A percentile compares a stretch with the other conserved stretches of the same genome.
Evolutionary conservation across 257 asterid species (phyloP).

Genomic region (Solanum bulbocastanum): DNA sequence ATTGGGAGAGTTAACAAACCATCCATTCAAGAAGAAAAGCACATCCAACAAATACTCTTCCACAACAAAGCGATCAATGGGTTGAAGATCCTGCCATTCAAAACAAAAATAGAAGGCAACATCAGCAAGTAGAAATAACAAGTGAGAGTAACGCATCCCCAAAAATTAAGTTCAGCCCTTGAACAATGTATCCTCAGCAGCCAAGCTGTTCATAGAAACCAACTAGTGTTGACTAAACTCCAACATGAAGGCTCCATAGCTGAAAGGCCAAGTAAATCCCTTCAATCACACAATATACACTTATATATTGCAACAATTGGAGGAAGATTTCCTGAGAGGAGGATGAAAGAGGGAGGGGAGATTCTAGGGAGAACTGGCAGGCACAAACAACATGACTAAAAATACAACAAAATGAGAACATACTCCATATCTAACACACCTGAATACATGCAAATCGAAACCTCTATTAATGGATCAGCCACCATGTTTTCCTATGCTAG

Average conservation of each 20-base stretch:
- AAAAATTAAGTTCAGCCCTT: neutral
- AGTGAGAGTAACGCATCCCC: neutral
- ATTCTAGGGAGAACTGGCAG: neutral
- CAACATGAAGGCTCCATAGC: neutral
- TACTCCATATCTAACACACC: neutral
- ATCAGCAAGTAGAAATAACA: neutral
- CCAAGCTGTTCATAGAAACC: neutral
- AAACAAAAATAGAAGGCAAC: neutral
- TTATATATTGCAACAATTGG: neutral
- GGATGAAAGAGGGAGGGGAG: neutral
- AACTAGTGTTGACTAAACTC: neutral
- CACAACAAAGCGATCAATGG: constrained; percentile 84
- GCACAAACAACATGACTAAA: neutral
- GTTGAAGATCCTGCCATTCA: constrained; percentile 68
- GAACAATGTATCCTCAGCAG: neutral
- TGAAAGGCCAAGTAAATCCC: neutral
- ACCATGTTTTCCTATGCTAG: neutral
- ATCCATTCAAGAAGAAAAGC: constrained; percentile 85
- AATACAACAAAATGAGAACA: neutral
- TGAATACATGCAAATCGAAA: neutral
- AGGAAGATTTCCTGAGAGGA: neutral
- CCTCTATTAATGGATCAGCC: neutral
- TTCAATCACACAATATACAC: neutral
- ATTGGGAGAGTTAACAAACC: constrained; percentile 48
- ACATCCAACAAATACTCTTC: constrained; percentile 96